Evolutionary conservation across 345 rosid species (phyloP).

Genomic region (Brassica napus): DNA sequence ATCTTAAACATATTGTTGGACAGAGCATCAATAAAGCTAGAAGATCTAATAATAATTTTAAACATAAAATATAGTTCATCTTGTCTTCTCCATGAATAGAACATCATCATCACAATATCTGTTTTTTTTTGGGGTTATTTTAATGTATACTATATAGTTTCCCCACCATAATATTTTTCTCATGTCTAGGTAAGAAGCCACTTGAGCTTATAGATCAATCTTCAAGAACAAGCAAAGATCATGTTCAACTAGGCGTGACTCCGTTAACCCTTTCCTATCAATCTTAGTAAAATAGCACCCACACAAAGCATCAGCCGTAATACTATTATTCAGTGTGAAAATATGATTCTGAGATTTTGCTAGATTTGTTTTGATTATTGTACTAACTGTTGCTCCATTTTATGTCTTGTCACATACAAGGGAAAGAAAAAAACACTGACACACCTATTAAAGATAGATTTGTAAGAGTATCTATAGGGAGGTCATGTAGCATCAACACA

Average conservation of each 20-base stretch:
- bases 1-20: slow-evolving; percentile 12
- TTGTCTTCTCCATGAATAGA: slow-evolving; percentile 35
- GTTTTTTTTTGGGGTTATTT: slow-evolving; percentile 21
- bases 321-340: slow-evolving; percentile 3
- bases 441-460: slow-evolving; percentile 34
- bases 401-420: slow-evolving; percentile 27
- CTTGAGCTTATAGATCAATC: slow-evolving; percentile 31
- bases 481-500: slow-evolving; percentile 33
- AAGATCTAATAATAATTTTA: slow-evolving; percentile 33
- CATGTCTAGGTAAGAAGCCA: slow-evolving; percentile 29
- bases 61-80: slow-evolving; percentile 33
- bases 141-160: slow-evolving; percentile 26
- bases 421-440: slow-evolving; percentile 29
- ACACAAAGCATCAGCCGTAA: slow-evolving; percentile 19
- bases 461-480: slow-evolving; percentile 29
- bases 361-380: slow-evolving; percentile 8
- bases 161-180: slow-evolving; percentile 18
- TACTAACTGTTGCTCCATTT: slow-evolving; percentile 6
- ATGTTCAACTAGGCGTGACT: slow-evolving; percentile 35
- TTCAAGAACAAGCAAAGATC: slow-evolving; percentile 42
- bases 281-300: not conserved
- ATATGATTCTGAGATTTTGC: not conserved
- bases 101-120: slow-evolving; percentile 36
- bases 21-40: not conserved
- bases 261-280: slow-evolving; percentile 15